Percentiles rank a stretch among this genome's conserved stretches.
These are phyloP conservation scores for Nemania sp. DNA, from an alignment of 2,329 filamentous ascomycete genomes.

Conservation along the genomic window DNA sequence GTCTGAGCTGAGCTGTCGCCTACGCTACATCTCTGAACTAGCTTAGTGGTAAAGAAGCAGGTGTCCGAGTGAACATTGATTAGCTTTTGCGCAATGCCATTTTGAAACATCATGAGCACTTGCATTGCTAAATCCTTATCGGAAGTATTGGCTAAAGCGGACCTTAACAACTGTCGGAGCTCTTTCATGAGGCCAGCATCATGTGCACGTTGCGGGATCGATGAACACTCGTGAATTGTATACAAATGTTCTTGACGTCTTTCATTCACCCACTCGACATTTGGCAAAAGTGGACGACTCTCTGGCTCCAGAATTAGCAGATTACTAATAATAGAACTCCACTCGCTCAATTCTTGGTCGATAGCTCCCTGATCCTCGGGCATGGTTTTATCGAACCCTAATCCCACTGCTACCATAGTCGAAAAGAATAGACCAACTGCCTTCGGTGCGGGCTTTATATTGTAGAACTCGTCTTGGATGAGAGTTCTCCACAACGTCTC, in stretches of 20 bases:
- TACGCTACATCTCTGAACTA: neutral
- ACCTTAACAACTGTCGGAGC: neutral
- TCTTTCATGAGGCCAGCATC: neutral
- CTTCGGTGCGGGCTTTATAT: neutral
- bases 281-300: neutral
- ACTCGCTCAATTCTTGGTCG: neutral
- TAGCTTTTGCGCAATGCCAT: neutral
- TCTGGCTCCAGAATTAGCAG: neutral
- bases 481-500: constrained; percentile 8
- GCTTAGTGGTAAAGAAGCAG: neutral
- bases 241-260: too few relatives aligned
- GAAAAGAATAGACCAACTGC: constrained; percentile 9
- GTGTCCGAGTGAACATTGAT: neutral
- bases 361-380: too few relatives aligned
- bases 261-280: neutral
- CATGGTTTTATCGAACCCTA: too few relatives aligned
- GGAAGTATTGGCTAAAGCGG: neutral
- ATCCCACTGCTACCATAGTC: too few relatives aligned
- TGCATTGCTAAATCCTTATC: neutral
- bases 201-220: neutral
- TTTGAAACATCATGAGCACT: neutral
- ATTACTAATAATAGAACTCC: neutral
- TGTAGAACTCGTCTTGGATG: neutral
- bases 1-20: neutral
- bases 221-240: neutral